Percentiles rank a stretch among this genome's conserved stretches.
Evolutionary conservation across 768 basidiomycete genomes (phyloP).

Genomic region (Amanita rimosa): DNA sequence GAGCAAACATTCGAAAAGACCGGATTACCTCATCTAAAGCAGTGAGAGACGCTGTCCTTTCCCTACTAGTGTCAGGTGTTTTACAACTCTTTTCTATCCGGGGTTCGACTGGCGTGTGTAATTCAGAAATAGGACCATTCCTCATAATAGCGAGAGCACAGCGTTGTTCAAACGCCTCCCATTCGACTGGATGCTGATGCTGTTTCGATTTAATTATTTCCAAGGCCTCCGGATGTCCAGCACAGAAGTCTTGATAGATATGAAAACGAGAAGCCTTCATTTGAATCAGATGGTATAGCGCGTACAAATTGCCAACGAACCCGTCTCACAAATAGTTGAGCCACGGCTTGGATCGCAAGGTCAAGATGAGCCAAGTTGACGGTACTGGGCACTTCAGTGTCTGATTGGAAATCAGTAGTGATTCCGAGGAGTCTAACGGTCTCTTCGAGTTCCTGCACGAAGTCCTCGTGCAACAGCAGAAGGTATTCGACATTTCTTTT

Average conservation of each 20-base stretch:
- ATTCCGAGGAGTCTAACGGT: slow-evolving; percentile 44
- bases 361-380: slow-evolving; percentile 24
- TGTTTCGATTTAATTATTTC: slow-evolving; percentile 60
- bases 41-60: slow-evolving; percentile 37
- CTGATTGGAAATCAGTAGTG: slow-evolving; percentile 18
- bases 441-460: slow-evolving; percentile 42
- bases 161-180: slow-evolving; percentile 75
- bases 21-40: slow-evolving; percentile 37
- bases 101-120: slow-evolving; percentile 5
- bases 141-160: slow-evolving; percentile 45
- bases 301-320: slow-evolving; percentile 21
- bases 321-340: slow-evolving; percentile 47
- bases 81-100: slow-evolving; percentile 5
- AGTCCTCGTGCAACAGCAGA: slow-evolving; percentile 55
- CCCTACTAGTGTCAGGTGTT: slow-evolving; percentile 17
- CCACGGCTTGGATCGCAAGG: slow-evolving; percentile 35
- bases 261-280: slow-evolving; percentile 61
- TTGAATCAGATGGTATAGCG: slow-evolving; percentile 1
- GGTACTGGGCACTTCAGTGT: slow-evolving; percentile 7
- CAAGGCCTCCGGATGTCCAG: slow-evolving; percentile 75
- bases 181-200: slow-evolving; percentile 55
- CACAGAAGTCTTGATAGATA: slow-evolving; percentile 80
- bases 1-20: slow-evolving; percentile 23
- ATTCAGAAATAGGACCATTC: slow-evolving; percentile 8
- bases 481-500: slow-evolving; percentile 61